A percentile compares a stretch with the other conserved stretches of the same genome.
Conservation (phyloP, 2,329 filamentous ascomycete genomes). For the Cladosporium austrohemisphaericum region DNA sequence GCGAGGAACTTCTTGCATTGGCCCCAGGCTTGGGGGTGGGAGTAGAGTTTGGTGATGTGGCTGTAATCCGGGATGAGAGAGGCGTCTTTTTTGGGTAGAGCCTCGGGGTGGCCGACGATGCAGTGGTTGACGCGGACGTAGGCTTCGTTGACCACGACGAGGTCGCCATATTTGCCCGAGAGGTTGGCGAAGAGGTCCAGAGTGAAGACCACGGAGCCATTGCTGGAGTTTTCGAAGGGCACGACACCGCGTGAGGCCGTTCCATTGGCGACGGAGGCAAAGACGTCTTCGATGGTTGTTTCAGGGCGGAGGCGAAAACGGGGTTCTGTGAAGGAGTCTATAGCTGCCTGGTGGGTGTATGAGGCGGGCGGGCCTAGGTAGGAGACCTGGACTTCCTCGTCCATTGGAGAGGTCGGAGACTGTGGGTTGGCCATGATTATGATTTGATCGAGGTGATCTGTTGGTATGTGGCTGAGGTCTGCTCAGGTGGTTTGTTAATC, state of each 20-base stretch:
- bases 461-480: neutral
- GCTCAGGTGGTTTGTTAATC: too few relatives aligned
- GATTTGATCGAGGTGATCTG: neutral
- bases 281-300: constrained; percentile 63
- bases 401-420: neutral
- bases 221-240: constrained; percentile 93
- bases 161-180: constrained; percentile 58
- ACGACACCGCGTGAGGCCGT: constrained; percentile 71
- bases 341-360: constrained; percentile 58
- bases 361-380: constrained; percentile 63
- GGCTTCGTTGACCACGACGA: constrained; percentile 75
- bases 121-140: constrained; percentile 89
- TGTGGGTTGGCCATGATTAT: neutral
- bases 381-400: constrained; percentile 36
- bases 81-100: neutral
- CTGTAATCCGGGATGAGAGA: constrained; percentile 50
- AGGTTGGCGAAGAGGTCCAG: constrained; percentile 84
- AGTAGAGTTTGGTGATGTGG: constrained; percentile 74
- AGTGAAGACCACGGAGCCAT: constrained; percentile 86
- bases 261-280: constrained; percentile 68
- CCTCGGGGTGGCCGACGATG: constrained; percentile 57
- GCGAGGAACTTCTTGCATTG: constrained; percentile 78
- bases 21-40: constrained; percentile 91
- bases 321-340: constrained; percentile 7
- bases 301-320: constrained; percentile 37